A percentile compares a stretch with the other conserved stretches of the same genome.
Evolutionary conservation across 768 basidiomycete genomes (phyloP).

Genomic region (Kwoniella dejecticola): DNA sequence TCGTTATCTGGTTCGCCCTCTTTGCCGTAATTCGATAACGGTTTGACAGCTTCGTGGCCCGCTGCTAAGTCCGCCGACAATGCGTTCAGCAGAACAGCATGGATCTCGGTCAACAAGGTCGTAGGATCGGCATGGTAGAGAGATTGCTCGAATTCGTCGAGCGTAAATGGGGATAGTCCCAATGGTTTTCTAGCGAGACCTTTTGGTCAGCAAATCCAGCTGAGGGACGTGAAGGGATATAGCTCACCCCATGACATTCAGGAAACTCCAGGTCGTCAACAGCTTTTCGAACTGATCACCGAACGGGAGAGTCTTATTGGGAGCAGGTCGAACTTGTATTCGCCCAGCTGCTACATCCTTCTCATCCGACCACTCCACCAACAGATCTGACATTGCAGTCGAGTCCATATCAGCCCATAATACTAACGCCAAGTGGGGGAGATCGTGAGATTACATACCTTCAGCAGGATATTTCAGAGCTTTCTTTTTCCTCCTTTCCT

Average conservation of each 20-base stretch:
- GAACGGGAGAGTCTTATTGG: slow-evolving; percentile 47
- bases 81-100: slow-evolving; percentile 84
- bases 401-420: too few relatives aligned
- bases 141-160: slow-evolving; percentile 90
- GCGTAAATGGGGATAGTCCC: slow-evolving; percentile 79
- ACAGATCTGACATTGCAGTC: slow-evolving; percentile 32
- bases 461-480: slow-evolving; percentile 53
- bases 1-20: slow-evolving; percentile 34
- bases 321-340: slow-evolving; percentile 40
- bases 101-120: slow-evolving; percentile 78
- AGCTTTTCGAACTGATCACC: slow-evolving; percentile 71
- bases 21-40: slow-evolving; percentile 21
- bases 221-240: too few relatives aligned
- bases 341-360: slow-evolving; percentile 36
- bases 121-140: slow-evolving; percentile 72
- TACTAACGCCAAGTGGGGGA: too few relatives aligned
- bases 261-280: slow-evolving; percentile 89
- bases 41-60: slow-evolving; percentile 34
- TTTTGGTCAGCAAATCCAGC: slow-evolving; percentile 2
- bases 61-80: slow-evolving; percentile 64
- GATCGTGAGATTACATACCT: slow-evolving; percentile 47
- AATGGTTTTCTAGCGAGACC: slow-evolving; percentile 70
- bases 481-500: slow-evolving; percentile 48
- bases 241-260: slow-evolving; percentile 87
- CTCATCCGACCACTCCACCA: slow-evolving; percentile 46